Percentiles rank a stretch among this genome's conserved stretches.
Conservation (phyloP, 2,329 filamentous ascomycete genomes). For the Tolypocladium tundrense region DNA sequence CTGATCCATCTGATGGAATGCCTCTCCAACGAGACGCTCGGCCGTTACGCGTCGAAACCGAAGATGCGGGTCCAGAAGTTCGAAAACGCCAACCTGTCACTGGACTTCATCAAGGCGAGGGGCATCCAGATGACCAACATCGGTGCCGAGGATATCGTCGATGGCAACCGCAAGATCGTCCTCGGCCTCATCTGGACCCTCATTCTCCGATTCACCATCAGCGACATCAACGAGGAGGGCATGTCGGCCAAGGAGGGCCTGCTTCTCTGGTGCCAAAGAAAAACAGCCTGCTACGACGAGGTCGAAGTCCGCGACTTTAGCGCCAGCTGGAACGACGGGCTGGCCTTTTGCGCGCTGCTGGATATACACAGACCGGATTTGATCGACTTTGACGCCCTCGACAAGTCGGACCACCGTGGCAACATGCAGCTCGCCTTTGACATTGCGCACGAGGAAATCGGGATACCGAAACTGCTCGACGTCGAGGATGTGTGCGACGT, state of each 20-base stretch:
- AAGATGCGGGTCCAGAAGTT: constrained; percentile 95
- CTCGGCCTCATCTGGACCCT: constrained; percentile 96
- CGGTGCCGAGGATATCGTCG: constrained; percentile 94
- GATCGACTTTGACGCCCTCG: constrained; percentile 90
- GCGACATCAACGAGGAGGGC: constrained; percentile 95
- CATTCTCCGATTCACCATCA: constrained; percentile 96
- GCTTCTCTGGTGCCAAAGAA: constrained; percentile 93
- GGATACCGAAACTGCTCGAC: constrained; percentile 89
- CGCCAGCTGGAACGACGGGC: constrained; percentile 89
- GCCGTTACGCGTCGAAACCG: constrained; percentile 91
- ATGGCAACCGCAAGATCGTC: constrained; percentile 96
- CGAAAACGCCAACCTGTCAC: constrained; percentile 93
- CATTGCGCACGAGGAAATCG: constrained; percentile 90
- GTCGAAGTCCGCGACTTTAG: constrained; percentile 95
- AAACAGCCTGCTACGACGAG: constrained; percentile 96
- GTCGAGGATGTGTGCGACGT: constrained; percentile 98
- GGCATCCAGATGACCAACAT: constrained; percentile 98
- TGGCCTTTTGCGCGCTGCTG: constrained; percentile 90
- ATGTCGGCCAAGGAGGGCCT: constrained; percentile 96
- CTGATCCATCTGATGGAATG: constrained; percentile 97
- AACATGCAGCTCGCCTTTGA: constrained; percentile 99
- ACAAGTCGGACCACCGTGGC: constrained; percentile 86
- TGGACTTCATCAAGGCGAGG: constrained; percentile 84
- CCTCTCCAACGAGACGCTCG: constrained; percentile 86
- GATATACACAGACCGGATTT: constrained; percentile 96